phyloP scores from a whole-genome alignment of 495 filamentous ascomycete genomes.

The Chaetomium fimeti region DNA sequence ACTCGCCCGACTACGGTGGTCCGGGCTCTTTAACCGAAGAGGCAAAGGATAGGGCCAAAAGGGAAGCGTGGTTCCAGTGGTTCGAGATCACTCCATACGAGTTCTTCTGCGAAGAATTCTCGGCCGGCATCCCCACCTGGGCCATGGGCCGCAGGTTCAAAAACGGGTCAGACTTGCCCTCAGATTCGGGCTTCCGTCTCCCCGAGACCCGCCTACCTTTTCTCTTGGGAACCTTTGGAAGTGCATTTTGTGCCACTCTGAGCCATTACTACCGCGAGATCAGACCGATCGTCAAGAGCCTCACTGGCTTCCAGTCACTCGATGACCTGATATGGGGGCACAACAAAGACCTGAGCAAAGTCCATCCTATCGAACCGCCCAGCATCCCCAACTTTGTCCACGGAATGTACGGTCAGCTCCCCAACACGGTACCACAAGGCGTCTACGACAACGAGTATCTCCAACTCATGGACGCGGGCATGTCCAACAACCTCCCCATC shows the following conservation, averaged over 20 bases:
- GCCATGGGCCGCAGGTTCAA: conserved; percentile 81
- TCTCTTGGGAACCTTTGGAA: conserved; percentile 90
- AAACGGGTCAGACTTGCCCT: conserved; percentile 62
- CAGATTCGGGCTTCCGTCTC: conserved; percentile 55
- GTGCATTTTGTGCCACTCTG: conserved; percentile 91
- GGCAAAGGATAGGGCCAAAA: conserved; percentile 62
- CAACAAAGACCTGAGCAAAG: conserved; percentile 76
- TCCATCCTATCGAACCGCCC: conserved; percentile 91
- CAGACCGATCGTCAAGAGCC: conserved; percentile 68
- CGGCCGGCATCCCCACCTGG: conserved; percentile 92
- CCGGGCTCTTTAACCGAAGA: conserved; percentile 45
- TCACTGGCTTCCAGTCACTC: conserved; percentile 72
- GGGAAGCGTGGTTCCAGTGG: conserved; percentile 95
- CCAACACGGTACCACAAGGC: conserved; percentile 68
- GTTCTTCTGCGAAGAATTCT: conserved; percentile 87
- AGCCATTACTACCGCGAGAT: conserved; percentile 96
- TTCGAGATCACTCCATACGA: conserved; percentile 96
- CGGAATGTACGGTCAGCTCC: conserved; percentile 73
- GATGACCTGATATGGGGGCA: conserved; percentile 82
- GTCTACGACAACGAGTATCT: conserved; percentile 68
- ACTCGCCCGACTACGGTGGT: conserved; percentile 46
- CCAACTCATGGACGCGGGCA: conserved; percentile 93
- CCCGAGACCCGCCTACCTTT: conserved; percentile 80
- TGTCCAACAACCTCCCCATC: conserved; percentile 95
- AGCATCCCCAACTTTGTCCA: conserved; percentile 81